phyloP scores from a whole-genome alignment of 2,329 filamentous ascomycete genomes.

The Pseudogymnoascus sp. region DNA sequence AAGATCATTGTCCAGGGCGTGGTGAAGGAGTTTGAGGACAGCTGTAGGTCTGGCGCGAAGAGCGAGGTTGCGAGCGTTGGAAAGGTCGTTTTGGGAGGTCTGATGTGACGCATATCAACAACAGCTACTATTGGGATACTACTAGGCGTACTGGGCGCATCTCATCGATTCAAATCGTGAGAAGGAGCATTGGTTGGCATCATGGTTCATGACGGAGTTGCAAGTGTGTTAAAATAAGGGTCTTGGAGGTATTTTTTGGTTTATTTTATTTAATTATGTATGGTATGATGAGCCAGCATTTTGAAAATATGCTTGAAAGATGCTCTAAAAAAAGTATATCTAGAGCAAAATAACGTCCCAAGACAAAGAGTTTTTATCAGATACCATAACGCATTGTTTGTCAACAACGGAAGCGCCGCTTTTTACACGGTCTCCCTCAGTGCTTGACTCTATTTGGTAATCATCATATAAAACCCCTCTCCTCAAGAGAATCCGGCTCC shows the following conservation, averaged over 20 bases:
- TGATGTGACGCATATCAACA: conserved; percentile 48
- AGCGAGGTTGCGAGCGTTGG: conserved; percentile 78
- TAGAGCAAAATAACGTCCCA: conserved; percentile 1
- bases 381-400: conserved; percentile 9
- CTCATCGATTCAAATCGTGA: not conserved
- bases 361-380: conserved; percentile 10
- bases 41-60: conserved; percentile 66
- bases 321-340: not conserved
- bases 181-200: not conserved
- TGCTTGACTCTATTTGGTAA: conserved; percentile 66
- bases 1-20: conserved; percentile 85
- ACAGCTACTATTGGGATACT: not conserved
- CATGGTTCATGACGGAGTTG: conserved; percentile 3
- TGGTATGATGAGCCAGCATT: not conserved
- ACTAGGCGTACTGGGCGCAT: conserved; percentile 1
- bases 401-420: conserved; percentile 8
- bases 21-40: conserved; percentile 89
- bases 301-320: not conserved
- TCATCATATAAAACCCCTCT: conserved; percentile 47
- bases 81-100: conserved; percentile 79
- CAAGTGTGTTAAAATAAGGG: conserved; percentile 3
- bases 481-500: conserved; percentile 48
- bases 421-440: conserved; percentile 39
- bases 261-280: conserved; percentile 6
- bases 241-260: not conserved